Base-by-base conservation (phyloP, 1,284 basidiomycete genomes). In the Paramarasmius palmivorus region DNA sequence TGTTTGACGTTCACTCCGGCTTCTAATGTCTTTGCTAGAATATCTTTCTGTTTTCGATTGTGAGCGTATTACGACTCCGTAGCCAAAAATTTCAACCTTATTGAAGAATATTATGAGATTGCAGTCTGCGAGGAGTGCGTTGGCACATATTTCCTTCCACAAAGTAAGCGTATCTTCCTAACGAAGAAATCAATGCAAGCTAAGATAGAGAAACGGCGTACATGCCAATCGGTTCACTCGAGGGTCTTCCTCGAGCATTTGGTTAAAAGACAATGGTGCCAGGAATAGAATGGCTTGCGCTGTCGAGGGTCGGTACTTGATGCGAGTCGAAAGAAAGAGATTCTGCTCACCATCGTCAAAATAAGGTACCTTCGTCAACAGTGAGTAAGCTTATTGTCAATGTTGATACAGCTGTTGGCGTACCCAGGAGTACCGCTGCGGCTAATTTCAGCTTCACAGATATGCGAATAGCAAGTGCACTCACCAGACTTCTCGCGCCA, bases 21-120 rank as follows among this genome's bases (percentile, higher is more conserved):
- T 2, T 71, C 72, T 45, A 90, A 73, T 12, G 82, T 88, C 15
- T 76, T 71, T 42, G 73, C 65, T 12, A 89, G 67, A 39, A 89
- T 79, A 57, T 88, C 84, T 71, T 77, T 84, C 77, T 82, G 56
- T 37, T 25, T 9, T 36, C 7, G 38, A 29, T 20, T 26, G 7
- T 23, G 8, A 29, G 14, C 32, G 38, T 4, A 6, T 9, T 6
- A 23, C 35, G 4, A 5, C 10, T 19, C 14, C n/a, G 29, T 19
- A 41, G 9, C 19, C n/a, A 17, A 25, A 29, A 10, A 19, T 45
- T 55, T 69, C 22, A 60, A 80, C 81, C 73, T 88, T 89, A 61
- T 89, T 89, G 54, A 88, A 73, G 65, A 89, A 85, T 2, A 89
- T 70, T 17, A 88, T 81, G 37, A 89, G 70, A 45, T 78, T 80